Evolutionary conservation across 176 grass and related monocot genomes (phyloP), one percentile per base, ranked within the genome.

Genomic region (Leersia perrieri): DNA sequence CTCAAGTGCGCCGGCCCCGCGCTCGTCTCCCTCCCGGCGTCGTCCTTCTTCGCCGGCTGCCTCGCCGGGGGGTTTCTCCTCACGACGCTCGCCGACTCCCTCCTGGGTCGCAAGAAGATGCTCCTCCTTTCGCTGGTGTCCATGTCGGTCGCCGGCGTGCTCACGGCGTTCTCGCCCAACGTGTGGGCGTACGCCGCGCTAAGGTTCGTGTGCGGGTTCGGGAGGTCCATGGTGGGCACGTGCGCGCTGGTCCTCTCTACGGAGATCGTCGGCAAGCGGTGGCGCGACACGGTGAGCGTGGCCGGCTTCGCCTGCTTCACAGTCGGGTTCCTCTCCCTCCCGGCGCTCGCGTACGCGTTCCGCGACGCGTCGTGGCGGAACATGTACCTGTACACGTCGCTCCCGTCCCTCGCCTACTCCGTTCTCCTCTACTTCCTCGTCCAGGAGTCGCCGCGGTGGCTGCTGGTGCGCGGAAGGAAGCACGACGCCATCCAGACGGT

Each of bases 391-490:
- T 98, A 88, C 90, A 94, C 90, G 8, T 92, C 92, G 8, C 60
- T 86, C 62, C 92, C 95, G 1, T 87, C 66, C 25, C 74, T 94
- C 73, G 89, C 77, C 78, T 98, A 94, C 68, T 39, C 90, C 73
- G 15, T 86, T 44, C 63, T 98, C 4, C 11, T 98, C 9, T 45
- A 86, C 68, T 84, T 83, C 42, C 29, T 85, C 72, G 87, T 91
- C 42, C 88, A 88, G 25, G 95, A 98, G 80, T 98, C 95, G 26
- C 95, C 95, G 18, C 82, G 92, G 66, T 98, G 95, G 95, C 92
- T 98, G 20, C 77, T 94, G 32, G 92, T 98, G 80, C 92, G 95
- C 16, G 92, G 95, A 2, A 84, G 81, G 20, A 90, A 87, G 82
- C 86, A 91, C 33, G 92, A 98, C 72, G 92, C 95, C 69, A 90